A percentile compares a stretch with the other conserved stretches of the same genome.
phyloP scores from a whole-genome alignment of 108 stramenopile genomes.

The Conticribra weissflogii region DNA sequence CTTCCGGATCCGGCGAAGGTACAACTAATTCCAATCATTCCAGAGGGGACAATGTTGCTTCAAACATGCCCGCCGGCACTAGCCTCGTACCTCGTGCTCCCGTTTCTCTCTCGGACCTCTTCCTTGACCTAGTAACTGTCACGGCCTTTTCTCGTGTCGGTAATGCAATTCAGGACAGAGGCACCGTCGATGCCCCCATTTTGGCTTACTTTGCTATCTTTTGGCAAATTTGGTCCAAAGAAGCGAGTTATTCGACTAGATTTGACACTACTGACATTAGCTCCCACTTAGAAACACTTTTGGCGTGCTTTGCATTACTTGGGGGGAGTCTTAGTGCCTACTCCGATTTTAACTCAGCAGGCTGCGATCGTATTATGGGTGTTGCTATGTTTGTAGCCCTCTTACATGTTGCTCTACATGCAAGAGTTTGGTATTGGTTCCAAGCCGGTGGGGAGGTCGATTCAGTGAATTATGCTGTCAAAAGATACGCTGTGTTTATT shows the following conservation, averaged over 20 bases:
- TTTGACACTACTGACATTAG: conserved; percentile 85
- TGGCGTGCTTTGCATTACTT: conserved; percentile 81
- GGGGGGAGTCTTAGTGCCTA: conserved; percentile 68
- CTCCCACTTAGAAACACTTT: conserved; percentile 63
- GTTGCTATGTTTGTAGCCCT: conserved; percentile 71
- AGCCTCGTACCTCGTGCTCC: conserved; percentile 44
- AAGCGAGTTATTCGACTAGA: conserved; percentile 71
- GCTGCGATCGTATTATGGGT: conserved; percentile 71
- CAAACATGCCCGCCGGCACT: conserved; percentile 19
- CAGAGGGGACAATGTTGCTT: background rate
- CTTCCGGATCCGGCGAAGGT: too few relatives aligned
- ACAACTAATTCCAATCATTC: background rate
- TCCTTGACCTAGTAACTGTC: conserved; percentile 79
- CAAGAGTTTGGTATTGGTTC: conserved; percentile 67
- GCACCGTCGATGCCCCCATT: conserved; percentile 49
- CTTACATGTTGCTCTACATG: conserved; percentile 63
- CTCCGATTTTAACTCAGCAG: conserved; percentile 60
- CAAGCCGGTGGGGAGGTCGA: conserved; percentile 29
- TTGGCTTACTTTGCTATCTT: conserved; percentile 84
- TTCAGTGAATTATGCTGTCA: conserved; percentile 55
- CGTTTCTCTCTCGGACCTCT: conserved; percentile 71
- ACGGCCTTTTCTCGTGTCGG: conserved; percentile 84
- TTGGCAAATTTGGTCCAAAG: conserved; percentile 85
- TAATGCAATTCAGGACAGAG: conserved; percentile 63
- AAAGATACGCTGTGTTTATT: conserved; percentile 64